Percentiles rank a stretch among this genome's conserved stretches.
These are phyloP conservation scores for Botryosphaeria dothidea DNA, from an alignment of 2,329 filamentous ascomycete species.

Conservation along the genomic window DNA sequence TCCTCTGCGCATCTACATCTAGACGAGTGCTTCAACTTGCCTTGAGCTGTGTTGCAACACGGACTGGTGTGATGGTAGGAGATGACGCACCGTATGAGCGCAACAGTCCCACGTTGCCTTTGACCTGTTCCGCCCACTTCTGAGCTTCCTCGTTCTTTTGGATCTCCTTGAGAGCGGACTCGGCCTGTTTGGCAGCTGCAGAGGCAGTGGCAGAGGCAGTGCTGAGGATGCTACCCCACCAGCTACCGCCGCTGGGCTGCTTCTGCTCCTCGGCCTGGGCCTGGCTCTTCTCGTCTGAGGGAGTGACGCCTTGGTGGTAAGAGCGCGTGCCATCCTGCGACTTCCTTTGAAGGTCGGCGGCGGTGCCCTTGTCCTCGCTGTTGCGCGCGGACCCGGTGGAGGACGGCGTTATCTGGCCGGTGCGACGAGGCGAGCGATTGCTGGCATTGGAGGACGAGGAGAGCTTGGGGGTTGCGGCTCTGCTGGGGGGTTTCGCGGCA, in stretches of 20 bases:
- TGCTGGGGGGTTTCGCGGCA: conserved; percentile 59
- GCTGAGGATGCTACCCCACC: conserved; percentile 79
- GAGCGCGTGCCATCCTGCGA: conserved; percentile 76
- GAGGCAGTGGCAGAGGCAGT: conserved; percentile 74
- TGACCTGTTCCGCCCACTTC: conserved; percentile 92
- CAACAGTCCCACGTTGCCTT: conserved; percentile 76
- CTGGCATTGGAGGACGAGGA: conserved; percentile 48
- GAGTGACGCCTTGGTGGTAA: conserved; percentile 70
- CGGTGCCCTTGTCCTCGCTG: conserved; percentile 61
- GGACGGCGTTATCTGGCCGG: conserved; percentile 38
- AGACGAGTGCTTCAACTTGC: not conserved
- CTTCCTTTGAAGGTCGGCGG: conserved; percentile 56
- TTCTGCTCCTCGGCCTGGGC: conserved; percentile 53
- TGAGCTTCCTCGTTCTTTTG: conserved; percentile 96
- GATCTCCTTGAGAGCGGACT: conserved; percentile 90
- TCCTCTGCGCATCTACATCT: not conserved
- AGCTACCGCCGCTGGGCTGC: conserved; percentile 31
- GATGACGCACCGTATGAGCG: conserved; percentile 66
- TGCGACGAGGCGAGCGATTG: conserved; percentile 31
- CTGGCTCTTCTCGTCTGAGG: conserved; percentile 58
- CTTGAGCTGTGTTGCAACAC: no score
- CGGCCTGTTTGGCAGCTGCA: conserved; percentile 78
- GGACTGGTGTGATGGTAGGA: conserved; percentile 21
- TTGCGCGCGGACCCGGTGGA: conserved; percentile 43
- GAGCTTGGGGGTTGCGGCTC: conserved; percentile 79